phyloP scores from a whole-genome alignment of 768 basidiomycete genomes.

The Cubamyces sp. region DNA sequence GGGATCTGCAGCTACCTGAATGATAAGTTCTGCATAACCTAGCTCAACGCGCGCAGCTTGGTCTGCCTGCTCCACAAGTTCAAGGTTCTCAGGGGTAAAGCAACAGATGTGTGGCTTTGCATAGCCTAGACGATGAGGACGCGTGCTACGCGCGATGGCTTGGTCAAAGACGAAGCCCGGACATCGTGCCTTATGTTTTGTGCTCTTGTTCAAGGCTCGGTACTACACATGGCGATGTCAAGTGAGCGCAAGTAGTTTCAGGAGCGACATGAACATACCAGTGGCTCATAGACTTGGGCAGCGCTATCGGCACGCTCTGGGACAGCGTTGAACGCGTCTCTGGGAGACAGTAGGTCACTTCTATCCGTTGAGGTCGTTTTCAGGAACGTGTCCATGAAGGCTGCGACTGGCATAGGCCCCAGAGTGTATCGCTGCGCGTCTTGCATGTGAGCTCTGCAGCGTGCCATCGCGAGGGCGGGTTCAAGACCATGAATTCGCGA shows the following conservation, averaged over 20 bases:
- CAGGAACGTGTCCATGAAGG: conserved; percentile 5
- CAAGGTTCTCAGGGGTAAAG: not conserved
- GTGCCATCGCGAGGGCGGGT: not conserved
- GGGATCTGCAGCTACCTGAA: conserved; percentile 5
- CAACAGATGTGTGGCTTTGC: conserved; percentile 18
- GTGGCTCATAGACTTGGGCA: not conserved
- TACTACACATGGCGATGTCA: conserved; percentile 24
- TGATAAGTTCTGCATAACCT: conserved; percentile 19
- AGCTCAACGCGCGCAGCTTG: not conserved
- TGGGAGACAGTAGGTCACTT: not conserved
- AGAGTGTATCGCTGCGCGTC: not conserved
- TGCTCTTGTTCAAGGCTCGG: not conserved
- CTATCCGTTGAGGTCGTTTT: not conserved
- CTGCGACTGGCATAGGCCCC: conserved; percentile 19
- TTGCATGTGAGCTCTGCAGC: not conserved
- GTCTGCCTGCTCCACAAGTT: not conserved
- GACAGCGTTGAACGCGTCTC: conserved; percentile 4
- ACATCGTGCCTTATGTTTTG: not conserved
- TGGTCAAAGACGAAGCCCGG: conserved; percentile 14
- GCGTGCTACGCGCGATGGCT: not conserved
- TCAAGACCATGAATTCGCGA: not conserved
- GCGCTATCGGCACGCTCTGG: not conserved
- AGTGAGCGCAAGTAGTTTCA: not conserved
- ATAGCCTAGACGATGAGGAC: not conserved
- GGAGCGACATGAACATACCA: not conserved